phyloP scores from a whole-genome alignment of 1,284 basidiomycete genomes.

The Rhodotorula sp. region DNA sequence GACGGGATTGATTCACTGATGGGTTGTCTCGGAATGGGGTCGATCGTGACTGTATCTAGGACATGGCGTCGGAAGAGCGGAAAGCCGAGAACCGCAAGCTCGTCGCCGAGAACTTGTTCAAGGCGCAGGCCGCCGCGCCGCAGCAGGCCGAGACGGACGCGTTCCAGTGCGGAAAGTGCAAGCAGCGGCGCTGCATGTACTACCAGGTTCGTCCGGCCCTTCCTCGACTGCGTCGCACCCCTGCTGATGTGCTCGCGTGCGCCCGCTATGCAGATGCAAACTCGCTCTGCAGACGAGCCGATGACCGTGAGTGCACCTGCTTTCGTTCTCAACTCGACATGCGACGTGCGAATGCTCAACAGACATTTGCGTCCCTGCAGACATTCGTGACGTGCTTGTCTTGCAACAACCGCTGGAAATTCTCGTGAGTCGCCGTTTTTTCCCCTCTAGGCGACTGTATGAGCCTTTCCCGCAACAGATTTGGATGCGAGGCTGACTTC shows the following conservation, averaged over 20 bases:
- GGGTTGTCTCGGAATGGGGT: not conserved
- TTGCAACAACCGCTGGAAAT: slow-evolving; percentile 66
- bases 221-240: not conserved
- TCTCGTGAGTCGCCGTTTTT: slow-evolving; percentile 56
- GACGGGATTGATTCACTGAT: not conserved
- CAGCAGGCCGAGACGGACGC: slow-evolving; percentile 87
- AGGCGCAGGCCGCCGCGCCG: slow-evolving; percentile 83
- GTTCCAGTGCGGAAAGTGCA: slow-evolving; percentile 90
- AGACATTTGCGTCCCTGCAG: slow-evolving; percentile 42
- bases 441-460: no score
- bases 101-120: slow-evolving; percentile 82
- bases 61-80: slow-evolving; percentile 93
- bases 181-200: slow-evolving; percentile 81
- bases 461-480: not conserved
- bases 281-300: slow-evolving; percentile 89
- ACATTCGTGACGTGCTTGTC: slow-evolving; percentile 65
- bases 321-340: no score
- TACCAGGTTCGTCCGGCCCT: slow-evolving; percentile 58
- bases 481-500: no score
- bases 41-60: slow-evolving; percentile 56
- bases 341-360: slow-evolving; percentile 22
- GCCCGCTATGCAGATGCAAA: slow-evolving; percentile 61
- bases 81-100: slow-evolving; percentile 79
- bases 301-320: slow-evolving; percentile 56
- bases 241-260: not conserved